Evolutionary conservation across 495 filamentous ascomycete genomes (phyloP).

Genomic region (Daldinia bambusicola): DNA sequence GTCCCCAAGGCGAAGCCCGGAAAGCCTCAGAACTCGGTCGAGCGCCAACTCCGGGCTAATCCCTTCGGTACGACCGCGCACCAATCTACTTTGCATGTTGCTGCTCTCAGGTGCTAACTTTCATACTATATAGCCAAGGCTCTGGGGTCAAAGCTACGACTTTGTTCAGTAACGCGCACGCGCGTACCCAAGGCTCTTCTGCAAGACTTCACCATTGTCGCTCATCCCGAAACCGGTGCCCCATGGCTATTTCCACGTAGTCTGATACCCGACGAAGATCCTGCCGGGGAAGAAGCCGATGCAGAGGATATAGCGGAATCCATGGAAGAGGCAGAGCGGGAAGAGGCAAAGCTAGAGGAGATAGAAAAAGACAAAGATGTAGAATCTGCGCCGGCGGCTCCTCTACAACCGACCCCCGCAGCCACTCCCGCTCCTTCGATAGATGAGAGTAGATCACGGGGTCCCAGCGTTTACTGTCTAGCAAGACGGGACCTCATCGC

Average conservation of each 20-base stretch:
- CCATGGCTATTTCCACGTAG: slow-evolving; percentile 70
- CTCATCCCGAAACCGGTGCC: slow-evolving; percentile 63
- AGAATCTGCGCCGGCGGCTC: slow-evolving; percentile 13
- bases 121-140: slow-evolving; percentile 59
- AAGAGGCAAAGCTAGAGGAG: slow-evolving; percentile 7
- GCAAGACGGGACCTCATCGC: slow-evolving; percentile 43
- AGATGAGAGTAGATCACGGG: neutral
- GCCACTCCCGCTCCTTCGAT: neutral
- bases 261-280: slow-evolving; percentile 51
- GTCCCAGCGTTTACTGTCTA: slow-evolving; percentile 27
- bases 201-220: slow-evolving; percentile 67
- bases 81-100: slow-evolving; percentile 31
- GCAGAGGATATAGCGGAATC: slow-evolving; percentile 7
- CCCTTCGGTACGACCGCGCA: slow-evolving; percentile 63
- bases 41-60: slow-evolving; percentile 64
- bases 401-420: neutral
- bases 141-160: slow-evolving; percentile 72
- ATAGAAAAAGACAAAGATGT: neutral
- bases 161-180: slow-evolving; percentile 66
- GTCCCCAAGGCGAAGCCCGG: slow-evolving; percentile 48
- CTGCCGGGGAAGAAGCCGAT: slow-evolving; percentile 5
- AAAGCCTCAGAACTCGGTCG: slow-evolving; percentile 54
- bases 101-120: slow-evolving; percentile 45
- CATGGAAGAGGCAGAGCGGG: neutral
- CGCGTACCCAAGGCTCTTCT: slow-evolving; percentile 72